phyloP scores from a whole-genome alignment of 768 basidiomycete species.

The Crepidotus variabilis region DNA sequence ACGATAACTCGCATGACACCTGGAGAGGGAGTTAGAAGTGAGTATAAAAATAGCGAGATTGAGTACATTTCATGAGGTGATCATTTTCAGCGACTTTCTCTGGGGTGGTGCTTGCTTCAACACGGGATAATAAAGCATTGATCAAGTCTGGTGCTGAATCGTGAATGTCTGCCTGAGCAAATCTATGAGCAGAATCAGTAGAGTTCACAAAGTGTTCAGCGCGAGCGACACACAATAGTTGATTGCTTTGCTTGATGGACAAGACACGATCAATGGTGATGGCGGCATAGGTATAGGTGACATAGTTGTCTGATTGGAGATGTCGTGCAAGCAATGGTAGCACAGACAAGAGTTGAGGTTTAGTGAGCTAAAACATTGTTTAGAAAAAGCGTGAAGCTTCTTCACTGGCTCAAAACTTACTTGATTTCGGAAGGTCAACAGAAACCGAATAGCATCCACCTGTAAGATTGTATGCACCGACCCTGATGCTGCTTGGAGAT shows the following conservation, averaged over 20 bases:
- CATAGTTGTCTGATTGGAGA: conserved; percentile 80
- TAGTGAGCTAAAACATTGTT: conserved; percentile 54
- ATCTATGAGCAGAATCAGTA: conserved; percentile 42
- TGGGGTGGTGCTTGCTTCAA: conserved; percentile 74
- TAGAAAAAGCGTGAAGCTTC: conserved; percentile 1
- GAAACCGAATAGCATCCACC: conserved; percentile 93
- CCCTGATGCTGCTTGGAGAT: conserved; percentile 67
- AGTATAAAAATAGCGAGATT: conserved; percentile 4
- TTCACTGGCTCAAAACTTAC: conserved; percentile 33
- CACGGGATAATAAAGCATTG: conserved; percentile 69
- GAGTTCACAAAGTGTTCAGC: neutral
- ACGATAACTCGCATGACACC: conserved; percentile 93
- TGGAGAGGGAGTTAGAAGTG: conserved; percentile 24
- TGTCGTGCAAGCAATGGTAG: conserved; percentile 83
- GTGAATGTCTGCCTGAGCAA: conserved; percentile 82
- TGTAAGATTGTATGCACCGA: conserved; percentile 86
- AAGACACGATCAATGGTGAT: conserved; percentile 97
- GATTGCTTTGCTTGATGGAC: conserved; percentile 78
- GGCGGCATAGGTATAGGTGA: conserved; percentile 93
- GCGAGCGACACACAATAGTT: conserved; percentile 58
- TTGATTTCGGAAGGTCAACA: conserved; percentile 95
- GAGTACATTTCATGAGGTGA: conserved; percentile 93
- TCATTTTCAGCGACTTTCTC: conserved; percentile 98
- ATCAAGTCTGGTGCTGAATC: conserved; percentile 76
- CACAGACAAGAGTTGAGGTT: conserved; percentile 89